Evolutionary conservation across 371 early-diverging fungal genomes (phyloP), one percentile per base, ranked within the genome.

Genomic region (Mucor velutinosus): DNA sequence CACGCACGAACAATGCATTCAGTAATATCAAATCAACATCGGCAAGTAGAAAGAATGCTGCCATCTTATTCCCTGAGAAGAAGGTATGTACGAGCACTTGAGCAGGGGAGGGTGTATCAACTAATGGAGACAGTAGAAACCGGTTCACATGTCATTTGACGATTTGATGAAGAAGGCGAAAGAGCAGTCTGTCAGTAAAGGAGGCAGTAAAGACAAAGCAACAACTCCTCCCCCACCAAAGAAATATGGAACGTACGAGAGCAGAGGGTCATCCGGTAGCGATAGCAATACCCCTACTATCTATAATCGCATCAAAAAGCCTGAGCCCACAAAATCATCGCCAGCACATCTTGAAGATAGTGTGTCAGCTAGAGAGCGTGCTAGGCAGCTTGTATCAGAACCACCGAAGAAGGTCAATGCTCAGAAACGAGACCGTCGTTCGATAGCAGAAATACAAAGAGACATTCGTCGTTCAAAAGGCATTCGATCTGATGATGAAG

Each of bases 381-480:
- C 65, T 11, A 69, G 56, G 61, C 25, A 74, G 65, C 39, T 73
- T 45, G 49, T 68, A 61, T 58, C 67, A 58, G 68, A 60, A 65
- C 62, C 70, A 60, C 67, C 73, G 19, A 60, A 69, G 57, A 67
- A 71, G 62, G 49, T 74, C 2, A 57, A 45, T 27, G 43, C 49
- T 19, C 67, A 64, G 32, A 77, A 80, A 53, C 71, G 77, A 29
- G 83, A 83, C 67, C 64, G 69, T 7, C 75, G 79, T 7, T 62
- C 73, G 3, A 72, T 83, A 47, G 61, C 63, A 14, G 80, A 83
- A 43, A 71, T 78, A 49, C 83, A 83, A 53, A 62, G 78, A n/a
- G 80, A 80, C 12, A 59, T 80, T 23, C 76, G 82, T n/a, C 77
- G 74, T 49, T 33, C 56, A 17, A 75, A 69, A 45, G 80, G 80